Percentiles rank a stretch among this genome's conserved stretches.
Conservation (phyloP, 1,139 yeast species). For the Kodamaea derodonti region DNA sequence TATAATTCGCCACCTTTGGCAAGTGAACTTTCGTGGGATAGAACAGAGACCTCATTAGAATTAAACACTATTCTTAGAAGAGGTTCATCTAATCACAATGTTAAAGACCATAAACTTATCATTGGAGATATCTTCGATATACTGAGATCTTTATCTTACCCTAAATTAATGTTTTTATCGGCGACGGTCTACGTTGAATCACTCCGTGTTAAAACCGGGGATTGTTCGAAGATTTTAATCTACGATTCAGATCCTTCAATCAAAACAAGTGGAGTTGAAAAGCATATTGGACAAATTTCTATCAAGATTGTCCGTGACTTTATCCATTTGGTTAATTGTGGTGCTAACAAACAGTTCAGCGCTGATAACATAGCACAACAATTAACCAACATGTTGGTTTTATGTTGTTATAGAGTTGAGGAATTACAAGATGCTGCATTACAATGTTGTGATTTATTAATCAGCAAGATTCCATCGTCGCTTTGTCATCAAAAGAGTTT, state of each 20-base stretch:
- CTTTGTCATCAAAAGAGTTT: conserved; percentile 72
- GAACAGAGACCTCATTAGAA: conserved; percentile 89
- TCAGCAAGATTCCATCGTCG: conserved; percentile 71
- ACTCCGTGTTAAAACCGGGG: conserved; percentile 75
- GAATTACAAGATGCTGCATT: conserved; percentile 80
- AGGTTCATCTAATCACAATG: conserved; percentile 81
- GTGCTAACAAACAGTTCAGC: conserved; percentile 49
- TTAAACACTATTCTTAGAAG: conserved; percentile 87
- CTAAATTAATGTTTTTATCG: conserved; percentile 84
- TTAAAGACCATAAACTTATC: conserved; percentile 68
- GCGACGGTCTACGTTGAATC: conserved; percentile 78
- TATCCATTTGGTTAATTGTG: conserved; percentile 40
- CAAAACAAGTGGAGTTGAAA: conserved; percentile 67
- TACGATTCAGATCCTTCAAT: conserved; percentile 89
- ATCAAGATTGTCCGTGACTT: conserved; percentile 58
- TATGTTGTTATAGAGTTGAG: conserved; percentile 74
- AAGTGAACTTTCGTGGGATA: conserved; percentile 77
- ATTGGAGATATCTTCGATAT: conserved; percentile 49
- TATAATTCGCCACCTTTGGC: conserved; percentile 90
- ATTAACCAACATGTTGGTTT: conserved; percentile 60
- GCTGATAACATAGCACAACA: conserved; percentile 66
- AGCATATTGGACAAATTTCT: conserved; percentile 63
- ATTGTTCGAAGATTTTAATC: conserved; percentile 67
- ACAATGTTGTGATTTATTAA: conserved; percentile 69
- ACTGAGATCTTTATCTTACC: conserved; percentile 59